Percentiles rank a stretch among this genome's conserved stretches.
phyloP scores from a whole-genome alignment of 2,329 filamentous ascomycete species.

The Colletotrichum sp. region DNA sequence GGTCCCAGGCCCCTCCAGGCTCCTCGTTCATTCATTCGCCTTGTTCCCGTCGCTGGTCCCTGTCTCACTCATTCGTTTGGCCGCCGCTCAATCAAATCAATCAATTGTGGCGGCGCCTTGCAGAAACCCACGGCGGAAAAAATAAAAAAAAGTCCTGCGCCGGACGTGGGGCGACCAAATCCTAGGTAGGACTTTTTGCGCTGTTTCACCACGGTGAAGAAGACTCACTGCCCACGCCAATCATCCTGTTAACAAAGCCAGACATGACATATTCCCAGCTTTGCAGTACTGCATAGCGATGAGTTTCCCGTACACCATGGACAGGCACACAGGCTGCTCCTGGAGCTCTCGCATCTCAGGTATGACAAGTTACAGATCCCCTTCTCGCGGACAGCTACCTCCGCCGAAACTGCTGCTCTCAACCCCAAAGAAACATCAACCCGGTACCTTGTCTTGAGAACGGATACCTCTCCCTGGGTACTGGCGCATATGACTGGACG shows the following conservation, averaged over 20 bases:
- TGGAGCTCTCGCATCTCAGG: neutral
- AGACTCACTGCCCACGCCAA: slow-evolving; percentile 16
- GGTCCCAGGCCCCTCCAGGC: neutral
- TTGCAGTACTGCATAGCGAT: neutral
- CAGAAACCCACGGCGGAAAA: neutral
- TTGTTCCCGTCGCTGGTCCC: neutral
- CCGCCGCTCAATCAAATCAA: neutral
- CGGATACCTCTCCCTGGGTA: neutral
- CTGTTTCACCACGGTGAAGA: slow-evolving; percentile 17
- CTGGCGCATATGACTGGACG: neutral
- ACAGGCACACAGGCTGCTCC: neutral
- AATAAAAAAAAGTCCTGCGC: slow-evolving; percentile 3
- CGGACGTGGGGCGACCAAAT: slow-evolving; percentile 3
- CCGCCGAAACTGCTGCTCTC: neutral
- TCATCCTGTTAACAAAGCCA: neutral
- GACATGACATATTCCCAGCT: neutral
- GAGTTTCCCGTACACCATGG: neutral
- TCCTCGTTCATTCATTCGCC: neutral
- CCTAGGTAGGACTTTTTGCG: slow-evolving; percentile 18
- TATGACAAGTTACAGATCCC: neutral
- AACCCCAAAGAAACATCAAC: neutral
- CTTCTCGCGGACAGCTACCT: neutral
- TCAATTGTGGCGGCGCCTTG: neutral
- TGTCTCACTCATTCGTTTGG: neutral
- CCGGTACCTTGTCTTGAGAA: neutral